Evolutionary conservation across 2,329 filamentous ascomycete genomes (phyloP).

Genomic region (Cercospora sp.): DNA sequence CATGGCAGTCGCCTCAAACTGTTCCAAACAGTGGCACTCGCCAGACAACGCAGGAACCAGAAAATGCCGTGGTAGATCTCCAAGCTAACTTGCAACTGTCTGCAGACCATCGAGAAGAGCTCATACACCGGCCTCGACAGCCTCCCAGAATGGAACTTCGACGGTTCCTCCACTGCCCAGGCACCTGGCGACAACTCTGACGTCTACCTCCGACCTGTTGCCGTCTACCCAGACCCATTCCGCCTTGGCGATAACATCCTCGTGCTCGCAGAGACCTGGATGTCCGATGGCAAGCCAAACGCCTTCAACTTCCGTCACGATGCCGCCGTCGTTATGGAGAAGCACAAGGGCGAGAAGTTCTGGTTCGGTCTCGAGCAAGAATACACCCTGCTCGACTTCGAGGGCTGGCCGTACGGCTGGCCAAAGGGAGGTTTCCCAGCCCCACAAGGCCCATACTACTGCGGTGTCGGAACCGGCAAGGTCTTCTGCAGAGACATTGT

Average conservation of each 20-base stretch:
- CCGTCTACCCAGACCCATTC: conserved; percentile 90
- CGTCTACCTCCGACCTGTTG: conserved; percentile 89
- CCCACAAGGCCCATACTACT: conserved; percentile 95
- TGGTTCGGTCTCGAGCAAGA: conserved; percentile 99
- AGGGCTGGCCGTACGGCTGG: conserved; percentile 91
- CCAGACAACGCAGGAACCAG: not conserved
- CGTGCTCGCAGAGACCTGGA: conserved; percentile 93
- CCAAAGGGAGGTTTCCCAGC: conserved; percentile 84
- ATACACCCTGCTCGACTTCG: conserved; percentile 86
- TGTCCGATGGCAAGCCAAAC: conserved; percentile 91
- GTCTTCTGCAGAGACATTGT: conserved; percentile 98
- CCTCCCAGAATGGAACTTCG: conserved; percentile 78
- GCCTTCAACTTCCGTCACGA: conserved; percentile 98
- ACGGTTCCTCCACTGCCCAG: conserved; percentile 88
- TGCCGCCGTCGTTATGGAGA: conserved; percentile 83
- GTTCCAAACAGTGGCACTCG: not conserved
- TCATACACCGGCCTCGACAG: conserved; percentile 60
- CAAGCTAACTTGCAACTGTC: conserved; percentile 20
- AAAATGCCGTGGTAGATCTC: not conserved
- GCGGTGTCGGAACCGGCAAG: conserved; percentile 94
- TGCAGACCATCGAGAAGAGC: conserved; percentile 61
- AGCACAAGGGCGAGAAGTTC: conserved; percentile 76
- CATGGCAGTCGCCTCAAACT: not conserved
- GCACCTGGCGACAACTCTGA: conserved; percentile 95
- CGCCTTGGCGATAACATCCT: conserved; percentile 86